Evolutionary conservation across 805 yeast genomes (phyloP), one percentile per base, ranked within the genome.

Genomic region (Lipomyces japonicus): DNA sequence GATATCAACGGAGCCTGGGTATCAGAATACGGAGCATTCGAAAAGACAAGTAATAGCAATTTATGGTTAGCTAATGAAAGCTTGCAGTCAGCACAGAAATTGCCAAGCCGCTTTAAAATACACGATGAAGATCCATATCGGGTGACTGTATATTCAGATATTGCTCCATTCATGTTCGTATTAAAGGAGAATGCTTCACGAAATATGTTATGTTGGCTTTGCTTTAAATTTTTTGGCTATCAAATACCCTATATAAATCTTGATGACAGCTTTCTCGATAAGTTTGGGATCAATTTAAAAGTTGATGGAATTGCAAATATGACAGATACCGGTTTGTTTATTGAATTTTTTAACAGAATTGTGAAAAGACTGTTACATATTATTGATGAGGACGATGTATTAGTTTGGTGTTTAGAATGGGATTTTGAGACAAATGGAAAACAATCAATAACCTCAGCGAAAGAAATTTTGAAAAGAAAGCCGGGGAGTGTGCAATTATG

Each of bases 91-190:
- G 10, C 14, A 10, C 12, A 28, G 32, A 30, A 22, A 38, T 24
- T 35, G 51, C 3, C 19, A 6, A 23, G 39, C 14, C 18, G 4
- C 25, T 4, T 28, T 10, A 28, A 7, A n/a, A 19, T 18, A 32
- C 34, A 16, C 23, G 50, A 50, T 16, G 40, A 23, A 10, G 63
- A 60, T 37, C 53, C 58, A 2, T 58, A 48, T 42, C 32, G 53
- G 12, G 46, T 57, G 2, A 55, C 57, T 2, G 28, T 61, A 16
- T 60, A 51, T 25, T 48, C 42, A 10, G 65, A 62, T 34, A 51
- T 61, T 14, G 35, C 21, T 19, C 52, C 49, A 6, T 50, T 48
- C 23, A 19, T 62, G 45, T 38, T 46, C 12, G 19, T n/a, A 3
- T 48, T 60, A 7, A 9, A 28, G 3, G 24, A 46, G 1, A 16